Evolutionary conservation across 2,329 filamentous ascomycete species (phyloP), one percentile per base, ranked within the genome.

Genomic region (Boeremia lycopersici): DNA sequence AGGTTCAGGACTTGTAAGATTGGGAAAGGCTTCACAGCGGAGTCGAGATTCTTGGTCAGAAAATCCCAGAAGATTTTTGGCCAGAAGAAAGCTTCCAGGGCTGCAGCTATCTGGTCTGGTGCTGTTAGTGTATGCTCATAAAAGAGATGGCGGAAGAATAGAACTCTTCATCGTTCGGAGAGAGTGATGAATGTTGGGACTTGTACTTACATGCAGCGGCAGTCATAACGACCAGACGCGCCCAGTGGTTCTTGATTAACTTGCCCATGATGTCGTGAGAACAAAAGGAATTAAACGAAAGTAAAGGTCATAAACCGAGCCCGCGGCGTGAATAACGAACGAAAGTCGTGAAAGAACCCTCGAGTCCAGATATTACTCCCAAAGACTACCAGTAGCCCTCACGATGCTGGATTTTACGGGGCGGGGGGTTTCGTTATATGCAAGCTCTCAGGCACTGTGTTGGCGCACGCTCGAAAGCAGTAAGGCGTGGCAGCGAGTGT

Each of bases 231-330:
- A 99, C 95, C 70, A 99, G 87, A 58, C 95, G 89, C 66, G 92
- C 95, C 91, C 91, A 96, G 82, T 99, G 95, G 81, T 98, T 98
- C 84, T 99, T 99, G 81, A 99, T 98, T 74, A 99, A 87, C 79
- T 89, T 95, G 77, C 95, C 95, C 95, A 99, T 99, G 15, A 9
- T 52, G 53, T 47, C 17, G 33, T 33, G 35, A 34, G 17, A 35
- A 46, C 45, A 42, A 47, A 31, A 31, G 28, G 40, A 35, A 60
- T 60, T 65, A 62, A 68, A 65, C 63, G 64, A 67, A 67, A 62
- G 62, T 62, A 68, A 64, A 54, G 62, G 65, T 59, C 61, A 57
- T 66, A 62, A 56, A 67, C 65, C 65, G 65, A 68, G 58, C 65
- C 64, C 62, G 65, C 65, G 65, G 63, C 50, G 63, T 38, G 30